phyloP scores from a whole-genome alignment of 1,284 basidiomycete species.

The Coniferiporia weirii region DNA sequence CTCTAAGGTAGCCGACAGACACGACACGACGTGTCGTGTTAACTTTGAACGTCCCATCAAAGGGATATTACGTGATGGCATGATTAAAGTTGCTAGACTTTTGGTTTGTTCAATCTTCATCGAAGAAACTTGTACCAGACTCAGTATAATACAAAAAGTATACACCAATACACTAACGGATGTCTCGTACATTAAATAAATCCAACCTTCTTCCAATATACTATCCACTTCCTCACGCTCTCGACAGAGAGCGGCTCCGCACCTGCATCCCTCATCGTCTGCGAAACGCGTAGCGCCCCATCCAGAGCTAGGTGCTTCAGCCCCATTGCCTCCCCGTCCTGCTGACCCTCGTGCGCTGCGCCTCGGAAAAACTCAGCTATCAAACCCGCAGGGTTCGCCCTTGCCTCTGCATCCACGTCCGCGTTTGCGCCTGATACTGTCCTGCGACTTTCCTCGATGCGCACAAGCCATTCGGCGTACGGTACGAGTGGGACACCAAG shows the following conservation, averaged over 20 bases:
- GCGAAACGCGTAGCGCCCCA: background rate
- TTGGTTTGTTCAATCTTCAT: too few relatives aligned
- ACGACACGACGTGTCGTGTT: too few relatives aligned
- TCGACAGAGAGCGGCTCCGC: background rate
- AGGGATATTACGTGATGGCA: too few relatives aligned
- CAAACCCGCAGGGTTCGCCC: slow-evolving; percentile 12
- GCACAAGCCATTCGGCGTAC: slow-evolving; percentile 24
- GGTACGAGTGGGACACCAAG: slow-evolving; percentile 23
- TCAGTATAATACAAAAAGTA: too few relatives aligned
- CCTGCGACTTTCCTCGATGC: background rate
- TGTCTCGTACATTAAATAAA: background rate
- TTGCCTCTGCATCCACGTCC: background rate
- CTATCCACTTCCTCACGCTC: slow-evolving; percentile 14
- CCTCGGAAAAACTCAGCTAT: slow-evolving; percentile 14
- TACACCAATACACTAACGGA: too few relatives aligned
- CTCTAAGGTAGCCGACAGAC: too few relatives aligned
- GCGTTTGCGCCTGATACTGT: background rate
- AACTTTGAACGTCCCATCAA: too few relatives aligned
- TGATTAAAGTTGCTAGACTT: too few relatives aligned
- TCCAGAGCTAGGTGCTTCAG: background rate
- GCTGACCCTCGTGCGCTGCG: background rate
- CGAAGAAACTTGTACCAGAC: too few relatives aligned
- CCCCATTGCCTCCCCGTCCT: background rate
- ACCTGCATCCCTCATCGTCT: background rate
- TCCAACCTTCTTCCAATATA: slow-evolving; percentile 13